Base-by-base conservation (phyloP, 306 rosid genomes). In the Ochetophila trinervis region DNA sequence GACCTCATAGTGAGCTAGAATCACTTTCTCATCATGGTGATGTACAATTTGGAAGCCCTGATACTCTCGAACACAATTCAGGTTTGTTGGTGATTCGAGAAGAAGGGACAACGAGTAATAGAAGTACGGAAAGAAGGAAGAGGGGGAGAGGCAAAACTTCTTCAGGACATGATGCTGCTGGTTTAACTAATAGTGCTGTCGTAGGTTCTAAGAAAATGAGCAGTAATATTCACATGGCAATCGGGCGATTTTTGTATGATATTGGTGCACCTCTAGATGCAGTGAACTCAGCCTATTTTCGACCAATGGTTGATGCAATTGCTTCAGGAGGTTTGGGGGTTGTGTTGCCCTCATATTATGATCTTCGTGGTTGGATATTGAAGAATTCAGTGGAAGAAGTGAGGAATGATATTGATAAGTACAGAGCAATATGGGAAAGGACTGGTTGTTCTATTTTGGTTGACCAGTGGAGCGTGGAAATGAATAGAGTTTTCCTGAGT, bases 391-490 rank as follows among this genome's bases (percentile, higher is more conserved):
- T 92, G 70, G 89, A 87, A 73, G 98, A 92, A 72, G 81, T 79
- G 72, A 89, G 74, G 86, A 80, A 63, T 72, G 87, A 80, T 58
- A 67, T 83, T 34, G 90, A 87, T 9, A 82, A 83, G 53, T 63
- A 78, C 77, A 80, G 78, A 83, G 79, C 76, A 64, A 71, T 85
- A 18, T 87, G 96, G 95, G 85, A 79, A 57, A 87, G 76, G 68
- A 85, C 95, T 13, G 91, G 95, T 62, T 89, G 90, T 78, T 87
- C 98, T 57, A 70, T 92, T 73, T 78, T 92, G 81, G 96, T 87
- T 19, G 96, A 92, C 48, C 90, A 85, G 69, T 77, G 83, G 86
- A 73, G 74, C 63, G 71, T 80, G 0, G 87, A 89, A 69, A 53
- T 85, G 0, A 86, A 88, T 40, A 79, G 83, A 62, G 35, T 67